These are phyloP conservation scores for Paramyrothecium roridum DNA, from an alignment of 2,329 filamentous ascomycete genomes.

Conservation along the genomic window DNA sequence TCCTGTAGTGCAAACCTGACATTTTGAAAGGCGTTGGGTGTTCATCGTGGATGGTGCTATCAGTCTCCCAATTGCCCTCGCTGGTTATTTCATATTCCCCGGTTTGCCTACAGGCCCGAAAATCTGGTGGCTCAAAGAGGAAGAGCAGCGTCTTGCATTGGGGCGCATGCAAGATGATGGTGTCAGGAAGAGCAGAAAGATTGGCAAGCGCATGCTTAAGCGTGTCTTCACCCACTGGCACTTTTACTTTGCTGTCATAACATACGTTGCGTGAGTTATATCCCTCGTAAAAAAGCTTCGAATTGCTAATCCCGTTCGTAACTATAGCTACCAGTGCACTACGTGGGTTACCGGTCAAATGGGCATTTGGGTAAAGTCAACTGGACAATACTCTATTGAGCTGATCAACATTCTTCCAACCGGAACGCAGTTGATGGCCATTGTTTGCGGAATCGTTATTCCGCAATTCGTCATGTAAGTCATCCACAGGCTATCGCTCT, in stretches of 20 bases:
- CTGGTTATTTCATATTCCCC: slow-evolving; percentile 23
- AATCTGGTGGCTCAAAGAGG: slow-evolving; percentile 20
- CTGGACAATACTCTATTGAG: slow-evolving; percentile 14
- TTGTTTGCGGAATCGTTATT: slow-evolving; percentile 18
- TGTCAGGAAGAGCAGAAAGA: slow-evolving; percentile 14
- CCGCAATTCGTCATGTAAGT: slow-evolving; percentile 11
- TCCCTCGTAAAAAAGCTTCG: background rate
- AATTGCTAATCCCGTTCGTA: background rate
- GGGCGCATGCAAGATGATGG: slow-evolving; percentile 18
- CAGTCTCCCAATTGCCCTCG: slow-evolving; percentile 21
- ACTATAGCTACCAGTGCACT: slow-evolving; percentile 12
- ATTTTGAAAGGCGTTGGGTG: slow-evolving; percentile 21
- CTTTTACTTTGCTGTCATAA: slow-evolving; percentile 17
- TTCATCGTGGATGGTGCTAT: slow-evolving; percentile 32
- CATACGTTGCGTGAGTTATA: slow-evolving; percentile 15
- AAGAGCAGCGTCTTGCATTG: slow-evolving; percentile 18
- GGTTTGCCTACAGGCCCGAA: slow-evolving; percentile 17
- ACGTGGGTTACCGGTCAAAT: slow-evolving; percentile 19
- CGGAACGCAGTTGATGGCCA: slow-evolving; percentile 19
- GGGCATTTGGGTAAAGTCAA: slow-evolving; percentile 19
- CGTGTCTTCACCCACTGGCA: slow-evolving; percentile 21
- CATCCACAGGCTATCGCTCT: too few species aligned
- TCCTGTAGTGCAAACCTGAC: background rate
- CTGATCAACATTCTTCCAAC: slow-evolving; percentile 21
- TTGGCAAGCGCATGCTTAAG: slow-evolving; percentile 19